phyloP scores from a whole-genome alignment of 768 basidiomycete genomes.

The Mycena leptocephala region DNA sequence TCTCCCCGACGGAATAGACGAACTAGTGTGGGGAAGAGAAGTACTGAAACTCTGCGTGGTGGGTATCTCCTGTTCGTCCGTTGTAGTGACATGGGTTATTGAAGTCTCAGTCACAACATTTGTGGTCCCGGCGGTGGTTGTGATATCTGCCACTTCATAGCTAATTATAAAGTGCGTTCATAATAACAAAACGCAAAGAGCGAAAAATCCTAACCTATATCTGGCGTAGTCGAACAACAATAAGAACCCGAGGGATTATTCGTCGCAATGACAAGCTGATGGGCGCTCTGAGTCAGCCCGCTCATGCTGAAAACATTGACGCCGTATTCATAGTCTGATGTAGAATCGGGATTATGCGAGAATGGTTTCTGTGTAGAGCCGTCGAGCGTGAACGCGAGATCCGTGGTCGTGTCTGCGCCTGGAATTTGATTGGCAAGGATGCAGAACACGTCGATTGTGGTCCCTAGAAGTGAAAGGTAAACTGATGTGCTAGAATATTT shows the following conservation, averaged over 20 bases:
- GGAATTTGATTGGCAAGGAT: constrained; percentile 24
- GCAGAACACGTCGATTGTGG: constrained; percentile 15
- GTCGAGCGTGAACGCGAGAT: constrained; percentile 24
- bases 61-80: background rate
- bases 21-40: background rate
- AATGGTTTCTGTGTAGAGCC: background rate
- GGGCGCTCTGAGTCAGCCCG: background rate
- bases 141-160: background rate
- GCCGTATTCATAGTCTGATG: constrained; percentile 7
- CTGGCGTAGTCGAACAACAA: constrained; percentile 28
- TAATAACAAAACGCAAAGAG: no score
- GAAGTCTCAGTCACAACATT: background rate
- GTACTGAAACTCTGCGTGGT: background rate
- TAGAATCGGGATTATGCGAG: constrained; percentile 7
- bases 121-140: background rate
- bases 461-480: background rate
- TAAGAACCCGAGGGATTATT: constrained; percentile 12
- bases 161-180: background rate
- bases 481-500: background rate
- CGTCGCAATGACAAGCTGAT: constrained; percentile 17
- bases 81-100: background rate
- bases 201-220: constrained; percentile 13
- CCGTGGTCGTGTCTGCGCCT: no score
- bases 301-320: constrained; percentile 1
- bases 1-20: background rate